Evolutionary conservation across 2,329 filamentous ascomycete species (phyloP).

Genomic region (Thermothelomyces thermophilus): DNA sequence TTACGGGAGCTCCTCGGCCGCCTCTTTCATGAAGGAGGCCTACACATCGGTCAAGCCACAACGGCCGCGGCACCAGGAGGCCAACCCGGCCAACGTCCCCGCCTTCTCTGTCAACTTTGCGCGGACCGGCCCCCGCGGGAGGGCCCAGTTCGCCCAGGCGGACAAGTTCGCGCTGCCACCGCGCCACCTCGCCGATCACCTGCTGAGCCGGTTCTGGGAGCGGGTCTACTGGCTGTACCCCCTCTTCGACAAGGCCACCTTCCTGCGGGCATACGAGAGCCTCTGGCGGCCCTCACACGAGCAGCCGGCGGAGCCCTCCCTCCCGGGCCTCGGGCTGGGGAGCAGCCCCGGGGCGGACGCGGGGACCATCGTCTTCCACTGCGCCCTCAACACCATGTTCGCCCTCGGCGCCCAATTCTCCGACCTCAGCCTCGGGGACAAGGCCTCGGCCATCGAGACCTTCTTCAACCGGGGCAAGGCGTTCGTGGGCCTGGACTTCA

Average conservation of each 20-base stretch:
- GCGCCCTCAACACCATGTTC: constrained; percentile 38
- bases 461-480: constrained; percentile 33
- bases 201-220: constrained; percentile 35
- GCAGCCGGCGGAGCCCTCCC: constrained; percentile 9
- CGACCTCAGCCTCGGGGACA: constrained; percentile 19
- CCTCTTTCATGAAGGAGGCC: constrained; percentile 35
- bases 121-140: constrained; percentile 2
- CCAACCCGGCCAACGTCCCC: neutral
- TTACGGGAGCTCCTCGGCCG: constrained; percentile 35
- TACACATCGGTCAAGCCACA: constrained; percentile 26
- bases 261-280: constrained; percentile 34
- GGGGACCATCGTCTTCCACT: constrained; percentile 35
- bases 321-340: constrained; percentile 30
- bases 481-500: constrained; percentile 33
- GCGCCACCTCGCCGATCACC: constrained; percentile 35
- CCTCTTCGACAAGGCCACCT: constrained; percentile 37
- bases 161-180: constrained; percentile 34
- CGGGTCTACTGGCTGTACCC: constrained; percentile 38
- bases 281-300: constrained; percentile 29
- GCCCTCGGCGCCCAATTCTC: constrained; percentile 36
- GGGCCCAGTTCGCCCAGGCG: constrained; percentile 14
- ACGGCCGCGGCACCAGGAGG: neutral
- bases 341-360: constrained; percentile 28
- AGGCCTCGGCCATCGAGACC: constrained; percentile 27
- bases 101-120: neutral